Conservation (phyloP, 2,329 filamentous ascomycete genomes). For the Cordyceps pruinosa region DNA sequence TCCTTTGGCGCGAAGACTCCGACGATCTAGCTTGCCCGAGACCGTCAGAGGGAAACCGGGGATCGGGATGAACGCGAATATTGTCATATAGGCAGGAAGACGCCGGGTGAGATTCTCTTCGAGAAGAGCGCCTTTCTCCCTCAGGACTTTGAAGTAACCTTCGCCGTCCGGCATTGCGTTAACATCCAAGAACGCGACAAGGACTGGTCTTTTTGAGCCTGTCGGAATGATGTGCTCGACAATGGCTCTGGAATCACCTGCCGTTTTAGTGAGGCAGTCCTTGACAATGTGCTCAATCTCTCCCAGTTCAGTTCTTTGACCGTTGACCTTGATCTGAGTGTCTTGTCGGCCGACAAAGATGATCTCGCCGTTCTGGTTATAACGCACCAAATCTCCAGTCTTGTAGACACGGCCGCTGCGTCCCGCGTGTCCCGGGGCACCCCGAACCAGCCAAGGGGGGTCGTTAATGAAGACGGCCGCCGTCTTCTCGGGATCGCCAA, state of each 20-base stretch:
- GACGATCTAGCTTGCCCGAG: constrained; percentile 39
- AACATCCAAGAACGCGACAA: constrained; percentile 33
- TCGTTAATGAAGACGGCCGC: constrained; percentile 9
- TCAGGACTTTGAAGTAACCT: constrained; percentile 17
- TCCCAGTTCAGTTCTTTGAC: constrained; percentile 50
- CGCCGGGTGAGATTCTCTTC: not conserved
- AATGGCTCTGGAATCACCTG: constrained; percentile 31
- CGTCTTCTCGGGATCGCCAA: constrained; percentile 15
- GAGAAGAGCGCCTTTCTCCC: constrained; percentile 19
- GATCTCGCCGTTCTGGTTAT: constrained; percentile 29
- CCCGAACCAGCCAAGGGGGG: constrained; percentile 3
- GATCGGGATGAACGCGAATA: constrained; percentile 34
- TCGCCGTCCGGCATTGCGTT: not conserved
- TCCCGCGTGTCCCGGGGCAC: not conserved
- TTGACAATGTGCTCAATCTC: constrained; percentile 40
- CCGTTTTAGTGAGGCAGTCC: constrained; percentile 29
- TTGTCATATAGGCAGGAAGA: constrained; percentile 31
- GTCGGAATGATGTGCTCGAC: constrained; percentile 42
- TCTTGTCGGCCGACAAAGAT: constrained; percentile 52
- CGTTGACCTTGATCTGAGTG: constrained; percentile 54
- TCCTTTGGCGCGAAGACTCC: constrained; percentile 33
- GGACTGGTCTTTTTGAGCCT: constrained; percentile 30
- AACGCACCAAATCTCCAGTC: constrained; percentile 40
- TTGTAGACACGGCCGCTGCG: constrained; percentile 30
- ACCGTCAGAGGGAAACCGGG: constrained; percentile 33